Evolutionary conservation across 306 rosid species (phyloP), one percentile per base, ranked within the genome.

Genomic region (Echinosophora koreensis): DNA sequence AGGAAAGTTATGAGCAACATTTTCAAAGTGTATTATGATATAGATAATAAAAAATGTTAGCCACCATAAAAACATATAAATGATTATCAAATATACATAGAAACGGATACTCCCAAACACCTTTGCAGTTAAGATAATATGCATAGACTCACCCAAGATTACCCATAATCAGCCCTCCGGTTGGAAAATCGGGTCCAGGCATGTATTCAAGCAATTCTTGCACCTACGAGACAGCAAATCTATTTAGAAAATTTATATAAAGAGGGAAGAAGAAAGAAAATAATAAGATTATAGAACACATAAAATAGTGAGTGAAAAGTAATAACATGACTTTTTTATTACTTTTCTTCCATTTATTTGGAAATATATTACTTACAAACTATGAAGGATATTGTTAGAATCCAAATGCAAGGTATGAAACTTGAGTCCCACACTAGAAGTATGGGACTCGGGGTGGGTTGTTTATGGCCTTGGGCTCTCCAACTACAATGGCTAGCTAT

Each of bases 151-250:
- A 95, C 99, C 99, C 99, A 86, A 87, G 57, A 80, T 89, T 95
- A 59, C 99, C 99, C 99, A 95, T 95, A 69, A 95, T 90, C 76
- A 95, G 49, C 85, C 97, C 97, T 62, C 99, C 99, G n/a, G 99
- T 92, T 12, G 97, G 99, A 87, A 95, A 95, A 83, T 95, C 99
- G 12, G 99, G 99, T 77, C 96, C 99, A 39, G 99, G 99, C 99
- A 95, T 95, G 91, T 92, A 95, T 82, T 95, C 99, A 76, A 95
- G 88, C 87, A 95, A 85, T 86, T 95, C 99, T 89, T 95, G 99
- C 79, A 95, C 73, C 97, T 95, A 81, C 56, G 62, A 79, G 41
- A 76, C 54, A 81, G 56, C 69, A 79, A 85, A 79, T 73, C 27
- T 77, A 82, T 81, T 37, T 15, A 66, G 3, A 68, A 47, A 68